Base-by-base conservation (phyloP, 176 grass and related monocot genomes). In the Alloteropsis semialata region DNA sequence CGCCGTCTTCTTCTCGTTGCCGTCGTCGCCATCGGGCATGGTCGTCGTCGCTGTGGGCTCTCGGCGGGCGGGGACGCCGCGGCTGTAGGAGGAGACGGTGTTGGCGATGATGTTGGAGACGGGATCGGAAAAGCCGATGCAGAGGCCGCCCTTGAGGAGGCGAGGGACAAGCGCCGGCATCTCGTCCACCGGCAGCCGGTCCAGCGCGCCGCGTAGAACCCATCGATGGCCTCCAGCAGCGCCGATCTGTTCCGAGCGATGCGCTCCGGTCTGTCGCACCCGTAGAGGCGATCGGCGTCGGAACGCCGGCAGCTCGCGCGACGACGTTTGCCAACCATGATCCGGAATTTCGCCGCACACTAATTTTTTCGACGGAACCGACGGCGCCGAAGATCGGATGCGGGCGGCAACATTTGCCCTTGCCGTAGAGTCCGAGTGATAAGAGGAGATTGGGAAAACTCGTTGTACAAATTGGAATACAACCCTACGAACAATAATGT, bases 101-200 rank as follows among this genome's bases (percentile, higher is more conserved):
- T 80, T 67, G 62, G 12, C 32, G 59, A 79, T 0, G 42, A 79
- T 79, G 60, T 79, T 79, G 76, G 76, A 49, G 76, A 79, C 19
- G 59, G 77, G 62, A 8, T 80, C 77, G 0, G 33, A 10, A 46
- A 80, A 38, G 44, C 77, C 77, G 32, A 39, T 6, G 62, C 62
- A 45, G 50, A 44, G 37, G 10, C 79, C 65, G 65, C 34, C 25
- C 16, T 71, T 42, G 65, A 81, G 46, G 50, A 69, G 65, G 50
- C 79, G 65, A 25, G 79, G 65, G 41, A 65, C 16, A 19, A 65
- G 76, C 41, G 12, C 18, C 12, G 76, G 76, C 18, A 78, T 62
- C 57, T 63, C 75, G 7, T 13, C 75, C 27, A 78, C 24, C 56
- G 76, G 76, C 18, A 65, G 43, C 59, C 27, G 60, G 2, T 50